Evolutionary conservation across 345 rosid genomes (phyloP), one percentile per base, ranked within the genome.

Genomic region (Gossypium herbaceum): DNA sequence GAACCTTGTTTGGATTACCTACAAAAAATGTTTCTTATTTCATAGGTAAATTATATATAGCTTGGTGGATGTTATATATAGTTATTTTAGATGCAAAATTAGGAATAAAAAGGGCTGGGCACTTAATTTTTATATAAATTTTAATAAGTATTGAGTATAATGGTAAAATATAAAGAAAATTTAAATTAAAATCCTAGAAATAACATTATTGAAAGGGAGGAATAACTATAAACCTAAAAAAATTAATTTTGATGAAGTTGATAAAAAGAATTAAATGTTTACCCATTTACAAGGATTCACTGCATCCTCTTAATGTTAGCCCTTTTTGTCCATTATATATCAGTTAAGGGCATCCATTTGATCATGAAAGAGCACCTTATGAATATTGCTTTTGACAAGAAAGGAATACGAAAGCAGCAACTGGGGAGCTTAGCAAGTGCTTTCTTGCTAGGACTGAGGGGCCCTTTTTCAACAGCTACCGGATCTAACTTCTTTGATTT

Each of bases 231-330:
- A 29, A 29, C 1, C 0, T 4, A 29, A 29, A 29, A 29, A 29
- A 4, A 0, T 29, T 29, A 29, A 29, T 29, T 29, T 29, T 29
- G 5, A 29, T 29, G 5, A 29, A 29, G 39, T 29, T 29, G 39
- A 29, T 50, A 56, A 9, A 25, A 2, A 12, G 29, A 16, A 16
- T 69, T 50, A 13, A 15, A 20, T 51, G 24, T 48, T 24, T 39
- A 48, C 43, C 45, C 59, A 25, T 50, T 68, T 68, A 50, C 43
- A 25, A 64, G 68, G 58, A 68, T 50, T 68, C 73, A 51, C 27
- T 69, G 73, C 45, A 69, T 51, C 27, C 44, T 69, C 44, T n/a
- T 39, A 65, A 19, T 64, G 58, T 22, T 69, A n/a, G 43, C 58
- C 13, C 15, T 20, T 55, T 57, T 17, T 12, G 16, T 58, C 15